Evolutionary conservation across 495 filamentous ascomycete species (phyloP), one percentile per base, ranked within the genome.

Genomic region (Friedmanniomyces simplex): DNA sequence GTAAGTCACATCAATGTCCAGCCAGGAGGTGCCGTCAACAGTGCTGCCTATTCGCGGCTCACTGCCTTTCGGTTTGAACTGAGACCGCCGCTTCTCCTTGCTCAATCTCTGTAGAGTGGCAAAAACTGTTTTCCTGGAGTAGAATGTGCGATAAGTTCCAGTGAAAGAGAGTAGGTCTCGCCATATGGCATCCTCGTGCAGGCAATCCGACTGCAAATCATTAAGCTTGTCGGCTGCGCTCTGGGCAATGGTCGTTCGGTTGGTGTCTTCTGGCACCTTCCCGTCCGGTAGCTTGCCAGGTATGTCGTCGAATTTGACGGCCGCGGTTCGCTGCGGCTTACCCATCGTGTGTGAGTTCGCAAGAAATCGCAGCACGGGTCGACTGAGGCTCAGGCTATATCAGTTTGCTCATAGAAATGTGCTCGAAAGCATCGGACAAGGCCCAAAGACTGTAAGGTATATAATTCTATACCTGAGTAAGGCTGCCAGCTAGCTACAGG

Each of bases 101-200:
- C 54, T 54, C 3, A 57, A 32, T 10, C 34, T 20, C 24, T 28
- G 37, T 47, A 52, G 42, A 28, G 54, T 58, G 12, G 11, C n/a
- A 36, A 30, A 21, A 16, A 62, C 59, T 4, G 14, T 41, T 10
- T n/a, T 14, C 18, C 28, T 12, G 8, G 54, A 54, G 26, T 65
- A 63, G 46, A 71, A 62, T 13, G 67, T 71, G 13, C 68, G 58
- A 14, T 65, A 54, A 1, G 65, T 67, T 2, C 68, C 68, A 0
- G 67, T 71, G n/a, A 71, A 54, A 1, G 67, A 58, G n/a, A 64
- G 58, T 6, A 61, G 34, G 50, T 69, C 68, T 16, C 65, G 49
- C 68, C 68, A 68, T 10, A 63, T 47, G 26, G 63, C 63, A 54
- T 64, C 21, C 20, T 52, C 48, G 11, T 50, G 42, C 14, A 67